A percentile compares a stretch with the other conserved stretches of the same genome.
Evolutionary conservation across 345 rosid genomes (phyloP).

Genomic region (Rhizophora mangle): DNA sequence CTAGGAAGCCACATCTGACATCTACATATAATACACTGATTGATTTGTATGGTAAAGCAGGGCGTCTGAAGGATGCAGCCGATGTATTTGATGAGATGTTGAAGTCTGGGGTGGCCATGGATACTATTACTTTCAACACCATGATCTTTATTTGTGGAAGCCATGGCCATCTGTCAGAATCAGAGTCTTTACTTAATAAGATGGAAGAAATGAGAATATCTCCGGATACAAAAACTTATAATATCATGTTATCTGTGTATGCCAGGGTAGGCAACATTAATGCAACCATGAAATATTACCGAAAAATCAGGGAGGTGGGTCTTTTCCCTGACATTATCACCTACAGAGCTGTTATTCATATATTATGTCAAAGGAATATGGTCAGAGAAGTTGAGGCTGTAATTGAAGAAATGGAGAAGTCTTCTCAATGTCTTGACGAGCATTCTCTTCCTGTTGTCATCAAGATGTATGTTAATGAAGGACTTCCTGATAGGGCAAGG

Average conservation of each 20-base stretch:
- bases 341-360: conserved; percentile 68
- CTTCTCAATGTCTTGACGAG: conserved; percentile 48
- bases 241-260: conserved; percentile 63
- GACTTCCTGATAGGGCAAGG: conserved; percentile 48
- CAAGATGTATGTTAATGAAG: conserved; percentile 64
- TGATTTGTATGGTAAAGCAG: conserved; percentile 93
- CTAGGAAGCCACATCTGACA: conserved; percentile 59
- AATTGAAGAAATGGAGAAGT: conserved; percentile 57
- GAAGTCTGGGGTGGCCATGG: conserved; percentile 66
- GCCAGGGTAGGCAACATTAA: conserved; percentile 69
- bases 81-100: conserved; percentile 71
- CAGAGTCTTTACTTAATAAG: conserved; percentile 66
- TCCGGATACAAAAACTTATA: conserved; percentile 84
- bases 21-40: conserved; percentile 75
- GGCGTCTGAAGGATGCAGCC: conserved; percentile 78
- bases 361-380: conserved; percentile 64
- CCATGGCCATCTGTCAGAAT: conserved; percentile 66
- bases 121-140: conserved; percentile 78
- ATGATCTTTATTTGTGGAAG: conserved; percentile 87
- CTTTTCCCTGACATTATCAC: conserved; percentile 75
- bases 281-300: conserved; percentile 56
- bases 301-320: conserved; percentile 65
- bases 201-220: conserved; percentile 66
- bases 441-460: conserved; percentile 73
- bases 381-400: conserved; percentile 61